Evolutionary conservation across 2,329 filamentous ascomycete species (phyloP), one percentile per base, ranked within the genome.

Genomic region (Ophiostoma triangulosporum): DNA sequence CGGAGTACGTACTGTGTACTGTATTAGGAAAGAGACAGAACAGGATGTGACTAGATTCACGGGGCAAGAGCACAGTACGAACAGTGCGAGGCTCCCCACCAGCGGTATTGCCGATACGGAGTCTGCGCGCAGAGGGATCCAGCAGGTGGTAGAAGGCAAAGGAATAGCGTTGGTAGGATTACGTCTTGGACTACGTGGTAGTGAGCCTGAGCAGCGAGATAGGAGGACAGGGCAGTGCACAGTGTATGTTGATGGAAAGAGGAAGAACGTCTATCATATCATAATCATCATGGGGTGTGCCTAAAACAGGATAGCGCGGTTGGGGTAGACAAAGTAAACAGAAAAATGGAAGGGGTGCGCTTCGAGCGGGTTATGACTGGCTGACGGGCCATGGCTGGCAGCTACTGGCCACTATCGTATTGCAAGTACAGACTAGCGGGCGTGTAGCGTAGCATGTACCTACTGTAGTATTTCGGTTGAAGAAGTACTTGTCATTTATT

Each of bases 201-300:
- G 48, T 38, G 49, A 31, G 29, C 54, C 36, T n/a, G n/a, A n/a
- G 4, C 20, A 24, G 33, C 15, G 7, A 26, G 51, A 40, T 49
- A 33, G 38, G 45, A 26, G 40, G 50, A 54, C 40, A 56, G 51
- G 52, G 54, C 52, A 49, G 32, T 24, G 35, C 53, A 59, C 54
- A 57, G 52, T 54, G 57, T 32, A 52, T 3, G 9, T 3, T 17
- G 5, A 11, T 33, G 49, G 49, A 35, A 31, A 35, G 38, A 50
- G 17, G 31, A 17, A 50, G 33, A 48, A 33, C 15, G 46, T 7
- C 3, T 11, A 31, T 38, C 43, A 32, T 31, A 20, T 20, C 27
- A 50, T 26, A 26, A 50, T 24, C 52, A 58, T 59, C 58, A 59
- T 59, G 56, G 52, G 54, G 55, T 49, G 50, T 45, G 3, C 58